Evolutionary conservation across 139 green algal genomes (phyloP).

Genomic region (Gonium pectorale): DNA sequence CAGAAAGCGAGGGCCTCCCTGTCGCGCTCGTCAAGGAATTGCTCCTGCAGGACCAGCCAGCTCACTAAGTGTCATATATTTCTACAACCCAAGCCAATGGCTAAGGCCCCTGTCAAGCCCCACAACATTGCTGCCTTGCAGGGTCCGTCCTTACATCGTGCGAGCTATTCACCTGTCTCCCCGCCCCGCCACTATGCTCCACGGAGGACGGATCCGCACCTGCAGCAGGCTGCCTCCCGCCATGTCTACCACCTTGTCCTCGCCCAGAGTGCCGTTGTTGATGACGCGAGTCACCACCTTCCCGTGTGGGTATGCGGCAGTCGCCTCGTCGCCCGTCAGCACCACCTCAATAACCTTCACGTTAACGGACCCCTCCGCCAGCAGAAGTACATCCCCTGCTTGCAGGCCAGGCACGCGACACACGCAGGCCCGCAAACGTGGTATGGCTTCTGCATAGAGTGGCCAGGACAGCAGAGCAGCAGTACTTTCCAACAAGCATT

Average conservation of each 20-base stretch:
- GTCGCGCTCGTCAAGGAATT: conserved; percentile 25
- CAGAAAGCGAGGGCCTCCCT: conserved; percentile 18
- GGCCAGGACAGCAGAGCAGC: too few species aligned
- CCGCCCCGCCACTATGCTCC: too few species aligned
- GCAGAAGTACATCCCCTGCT: conserved; percentile 61
- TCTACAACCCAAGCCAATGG: too few species aligned
- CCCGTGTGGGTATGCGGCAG: neutral
- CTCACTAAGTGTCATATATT: too few species aligned
- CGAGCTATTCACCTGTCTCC: too few species aligned
- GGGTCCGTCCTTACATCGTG: too few species aligned
- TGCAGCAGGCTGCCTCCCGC: conserved; percentile 56
- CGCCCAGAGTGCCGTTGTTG: conserved; percentile 40
- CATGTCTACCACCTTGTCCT: conserved; percentile 55
- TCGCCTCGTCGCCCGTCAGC: neutral
- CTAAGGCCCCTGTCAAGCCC: too few species aligned
- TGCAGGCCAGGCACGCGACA: too few species aligned
- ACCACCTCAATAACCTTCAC: conserved; percentile 51
- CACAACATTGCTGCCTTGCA: too few species aligned
- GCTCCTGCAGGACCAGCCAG: neutral
- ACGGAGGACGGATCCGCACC: neutral
- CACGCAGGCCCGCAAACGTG: too few species aligned
- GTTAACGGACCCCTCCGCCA: conserved; percentile 64
- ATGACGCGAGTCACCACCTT: conserved; percentile 20
- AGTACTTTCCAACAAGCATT: too few species aligned
- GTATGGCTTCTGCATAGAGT: too few species aligned